Percentiles rank a stretch among this genome's conserved stretches.
phyloP scores from a whole-genome alignment of 2,329 filamentous ascomycete genomes.

The Pestalotiopsis sp. region DNA sequence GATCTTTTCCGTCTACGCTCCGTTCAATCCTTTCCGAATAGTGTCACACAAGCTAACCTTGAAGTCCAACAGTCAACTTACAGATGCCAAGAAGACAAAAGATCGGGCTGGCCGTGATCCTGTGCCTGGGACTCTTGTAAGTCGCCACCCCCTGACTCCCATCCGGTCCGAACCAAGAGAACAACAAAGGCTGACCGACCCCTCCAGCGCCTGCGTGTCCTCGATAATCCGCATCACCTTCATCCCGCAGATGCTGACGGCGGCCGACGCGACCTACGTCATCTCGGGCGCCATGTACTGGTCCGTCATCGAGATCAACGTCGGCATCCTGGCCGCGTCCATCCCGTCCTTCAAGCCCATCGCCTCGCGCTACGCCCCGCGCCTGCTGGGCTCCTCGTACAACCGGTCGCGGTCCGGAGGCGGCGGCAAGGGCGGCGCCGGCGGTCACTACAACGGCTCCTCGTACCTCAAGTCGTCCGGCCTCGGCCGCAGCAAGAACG shows the following conservation, averaged over 20 bases:
- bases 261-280: conserved; percentile 35
- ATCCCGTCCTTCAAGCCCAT: conserved; percentile 37
- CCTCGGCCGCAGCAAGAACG: neutral
- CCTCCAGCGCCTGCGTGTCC: conserved; percentile 43
- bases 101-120: conserved; percentile 41
- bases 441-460: neutral
- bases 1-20: too few relatives aligned
- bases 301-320: conserved; percentile 37
- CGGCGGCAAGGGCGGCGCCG: neutral
- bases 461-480: conserved; percentile 2
- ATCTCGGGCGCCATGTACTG: conserved; percentile 44
- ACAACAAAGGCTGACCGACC: neutral
- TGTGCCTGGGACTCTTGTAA: conserved; percentile 46
- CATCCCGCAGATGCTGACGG: conserved; percentile 43
- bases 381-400: conserved; percentile 30
- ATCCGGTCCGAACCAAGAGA: neutral
- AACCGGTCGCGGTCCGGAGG: neutral
- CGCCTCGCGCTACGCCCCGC: conserved; percentile 40
- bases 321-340: conserved; percentile 38
- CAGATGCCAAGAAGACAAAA: conserved; percentile 48
- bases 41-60: neutral
- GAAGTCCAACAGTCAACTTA: conserved; percentile 29
- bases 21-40: neutral
- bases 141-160: conserved; percentile 10
- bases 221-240: conserved; percentile 49